phyloP scores from a whole-genome alignment of 2,329 filamentous ascomycete genomes.

The Sarocladiaceae sp. region DNA sequence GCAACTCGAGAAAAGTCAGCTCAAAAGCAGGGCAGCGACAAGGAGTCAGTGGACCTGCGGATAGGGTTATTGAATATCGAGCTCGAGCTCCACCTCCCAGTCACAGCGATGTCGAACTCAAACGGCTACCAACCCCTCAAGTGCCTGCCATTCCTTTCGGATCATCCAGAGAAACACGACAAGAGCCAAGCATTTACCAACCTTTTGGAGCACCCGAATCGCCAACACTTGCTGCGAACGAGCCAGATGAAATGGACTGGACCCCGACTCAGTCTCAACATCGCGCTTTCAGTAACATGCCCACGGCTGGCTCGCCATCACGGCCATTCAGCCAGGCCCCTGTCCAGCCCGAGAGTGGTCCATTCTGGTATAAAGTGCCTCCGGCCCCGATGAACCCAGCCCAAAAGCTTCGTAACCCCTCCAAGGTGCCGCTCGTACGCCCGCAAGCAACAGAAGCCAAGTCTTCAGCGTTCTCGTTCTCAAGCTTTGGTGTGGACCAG shows the following conservation, averaged over 20 bases:
- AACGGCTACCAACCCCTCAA: not conserved
- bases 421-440: slow-evolving; percentile 46
- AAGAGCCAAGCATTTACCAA: not conserved
- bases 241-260: slow-evolving; percentile 67
- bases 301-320: slow-evolving; percentile 32
- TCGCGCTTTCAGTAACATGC: slow-evolving; percentile 46
- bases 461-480: slow-evolving; percentile 44
- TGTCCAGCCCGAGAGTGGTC: slow-evolving; percentile 35
- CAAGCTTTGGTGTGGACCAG: slow-evolving; percentile 12
- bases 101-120: not conserved
- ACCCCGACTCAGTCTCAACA: slow-evolving; percentile 53
- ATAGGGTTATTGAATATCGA: not conserved
- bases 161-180: not conserved
- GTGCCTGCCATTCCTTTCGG: not conserved
- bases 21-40: not conserved
- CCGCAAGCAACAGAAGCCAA: slow-evolving; percentile 35
- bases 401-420: slow-evolving; percentile 55
- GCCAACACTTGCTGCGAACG: not conserved
- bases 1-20: too few relatives aligned
- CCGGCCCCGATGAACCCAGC: slow-evolving; percentile 62
- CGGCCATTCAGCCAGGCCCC: slow-evolving; percentile 38
- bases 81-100: not conserved
- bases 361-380: slow-evolving; percentile 67
- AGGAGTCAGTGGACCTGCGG: not conserved
- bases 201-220: slow-evolving; percentile 1